Base-by-base conservation (phyloP, 73 alveolate species). In the Tetrahymena borealis region DNA sequence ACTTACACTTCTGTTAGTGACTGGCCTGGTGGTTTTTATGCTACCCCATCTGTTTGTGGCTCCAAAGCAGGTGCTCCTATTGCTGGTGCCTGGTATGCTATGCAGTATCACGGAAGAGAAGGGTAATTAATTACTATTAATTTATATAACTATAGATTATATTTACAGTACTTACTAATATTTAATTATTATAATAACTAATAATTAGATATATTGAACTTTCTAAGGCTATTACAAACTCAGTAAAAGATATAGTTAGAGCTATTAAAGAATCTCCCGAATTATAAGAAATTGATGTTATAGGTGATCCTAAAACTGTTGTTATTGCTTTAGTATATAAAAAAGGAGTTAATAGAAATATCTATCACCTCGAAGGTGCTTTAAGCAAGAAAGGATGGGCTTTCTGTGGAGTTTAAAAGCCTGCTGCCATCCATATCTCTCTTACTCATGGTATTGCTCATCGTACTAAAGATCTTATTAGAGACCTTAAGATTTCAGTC, bases 11-110 rank as follows among this genome's bases (percentile, higher is more conserved):
- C 97, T 4, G 96, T 90, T 79, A 97, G 99, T 7, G 98, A 94
- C 39, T 98, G 99, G 97, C 91, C 97, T 33, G 99, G 99, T 13
- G 99, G 99, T 20, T 91, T 96, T 12, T 98, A 98, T 95, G 97
- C 94, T 20, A 95, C 99, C 1, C 99, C 99, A 32, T 85, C 98
- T 31, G 78, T 97, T 78, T 96, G 96, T 41, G 99, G 99, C 40
- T 95, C 99, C 0, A 98, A 99, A 91, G 97, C 99, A 11, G 99
- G 99, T 18, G 98, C 97, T 12, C 95, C 97, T 36, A 96, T 96
- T 90, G 99, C 99, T 0, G 99, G 99, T 39, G 98, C 99, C 7
- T 99, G 99, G 99, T 99, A 99, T 20, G 97, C 98, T 37, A 79
- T 99, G 95, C 92, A 98, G 91, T 79, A 96, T 15, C 90, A 96